Conservation (phyloP, 176 grass and related monocot species). For the Puya raimondii region DNA sequence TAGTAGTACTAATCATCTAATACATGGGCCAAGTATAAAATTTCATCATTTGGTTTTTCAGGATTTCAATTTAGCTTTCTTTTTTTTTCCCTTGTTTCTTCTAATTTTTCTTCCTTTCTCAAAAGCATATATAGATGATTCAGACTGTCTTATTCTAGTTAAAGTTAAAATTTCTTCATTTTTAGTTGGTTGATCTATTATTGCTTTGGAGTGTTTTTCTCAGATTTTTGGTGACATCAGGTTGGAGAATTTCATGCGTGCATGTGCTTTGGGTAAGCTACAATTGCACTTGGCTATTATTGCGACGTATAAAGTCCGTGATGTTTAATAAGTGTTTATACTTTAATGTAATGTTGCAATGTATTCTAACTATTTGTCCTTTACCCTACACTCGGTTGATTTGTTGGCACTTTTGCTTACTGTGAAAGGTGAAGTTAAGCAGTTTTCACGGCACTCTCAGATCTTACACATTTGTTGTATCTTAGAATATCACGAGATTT, state of each 20-base stretch:
- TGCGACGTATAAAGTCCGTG: no score
- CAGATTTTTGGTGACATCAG: slow-evolving; percentile 50
- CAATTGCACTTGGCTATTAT: no score
- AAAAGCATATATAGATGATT: no score
- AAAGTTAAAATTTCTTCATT: slow-evolving; percentile 4
- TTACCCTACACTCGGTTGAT: background rate
- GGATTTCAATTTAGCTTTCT: no score
- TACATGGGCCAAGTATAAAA: no score
- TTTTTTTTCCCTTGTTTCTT: no score
- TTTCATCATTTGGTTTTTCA: no score
- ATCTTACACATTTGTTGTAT: background rate
- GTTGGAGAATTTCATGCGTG: no score
- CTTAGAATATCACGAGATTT: background rate
- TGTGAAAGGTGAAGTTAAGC: background rate
- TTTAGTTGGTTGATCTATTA: background rate
- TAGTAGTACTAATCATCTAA: no score
- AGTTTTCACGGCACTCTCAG: background rate
- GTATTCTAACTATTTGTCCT: background rate
- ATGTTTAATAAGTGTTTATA: no score
- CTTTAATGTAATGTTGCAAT: background rate
- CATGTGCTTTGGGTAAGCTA: no score
- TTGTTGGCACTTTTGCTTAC: background rate
- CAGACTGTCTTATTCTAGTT: background rate
- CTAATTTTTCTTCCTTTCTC: no score
- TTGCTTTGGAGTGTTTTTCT: slow-evolving; percentile 40